Percentiles rank a stretch among this genome's conserved stretches.
These are phyloP conservation scores for Sanghuangporus baumii DNA, from an alignment of 1,284 basidiomycete species.

Conservation along the genomic window DNA sequence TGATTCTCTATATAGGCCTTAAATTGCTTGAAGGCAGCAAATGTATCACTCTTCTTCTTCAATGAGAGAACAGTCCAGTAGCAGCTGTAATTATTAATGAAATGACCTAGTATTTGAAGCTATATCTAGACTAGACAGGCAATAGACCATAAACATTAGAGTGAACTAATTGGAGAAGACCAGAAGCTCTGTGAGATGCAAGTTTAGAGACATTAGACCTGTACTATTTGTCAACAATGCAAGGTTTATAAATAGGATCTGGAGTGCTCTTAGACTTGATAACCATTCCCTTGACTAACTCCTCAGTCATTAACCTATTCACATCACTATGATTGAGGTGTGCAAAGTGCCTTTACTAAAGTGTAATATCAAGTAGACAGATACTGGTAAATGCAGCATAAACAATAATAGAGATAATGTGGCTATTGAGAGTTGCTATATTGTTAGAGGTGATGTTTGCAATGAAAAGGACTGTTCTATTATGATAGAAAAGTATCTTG, in stretches of 20 bases:
- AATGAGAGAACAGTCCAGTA: slow-evolving; percentile 19
- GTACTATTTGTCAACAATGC: slow-evolving; percentile 19
- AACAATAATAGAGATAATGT: not conserved
- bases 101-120: slow-evolving; percentile 24
- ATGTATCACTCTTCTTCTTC: slow-evolving; percentile 20
- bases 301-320: slow-evolving; percentile 1
- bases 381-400: not conserved
- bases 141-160: slow-evolving; percentile 20
- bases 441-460: slow-evolving; percentile 16
- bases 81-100: slow-evolving; percentile 24
- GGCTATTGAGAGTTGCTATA: slow-evolving; percentile 15
- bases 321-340: not conserved
- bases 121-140: slow-evolving; percentile 13
- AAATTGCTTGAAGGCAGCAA: slow-evolving; percentile 23
- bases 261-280: slow-evolving; percentile 5
- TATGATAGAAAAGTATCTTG: slow-evolving; percentile 11
- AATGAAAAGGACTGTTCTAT: slow-evolving; percentile 11
- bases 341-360: not conserved
- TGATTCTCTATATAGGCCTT: slow-evolving; percentile 21
- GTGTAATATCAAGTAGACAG: not conserved
- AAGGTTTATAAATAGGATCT: slow-evolving; percentile 20
- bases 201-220: slow-evolving; percentile 11
- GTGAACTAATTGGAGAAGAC: slow-evolving; percentile 20
- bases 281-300: slow-evolving; percentile 18
- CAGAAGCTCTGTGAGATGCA: not conserved